Evolutionary conservation across 805 yeast genomes (phyloP).

Genomic region (Barnettozyma populi): DNA sequence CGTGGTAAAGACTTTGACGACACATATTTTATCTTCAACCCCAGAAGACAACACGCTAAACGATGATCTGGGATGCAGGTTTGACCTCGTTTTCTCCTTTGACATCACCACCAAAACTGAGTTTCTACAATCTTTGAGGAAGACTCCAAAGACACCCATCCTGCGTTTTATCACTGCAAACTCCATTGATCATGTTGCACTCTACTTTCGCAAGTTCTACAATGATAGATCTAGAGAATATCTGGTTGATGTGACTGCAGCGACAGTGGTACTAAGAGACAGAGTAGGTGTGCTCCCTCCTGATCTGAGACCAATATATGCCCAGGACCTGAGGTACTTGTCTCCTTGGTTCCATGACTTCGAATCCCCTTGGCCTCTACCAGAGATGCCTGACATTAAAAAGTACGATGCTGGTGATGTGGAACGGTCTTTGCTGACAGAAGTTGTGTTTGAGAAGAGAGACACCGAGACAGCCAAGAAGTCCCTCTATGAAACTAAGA

Average conservation of each 20-base stretch:
- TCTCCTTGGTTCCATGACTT: slow-evolving; percentile 52
- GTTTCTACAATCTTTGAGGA: slow-evolving; percentile 28
- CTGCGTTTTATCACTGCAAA: slow-evolving; percentile 70
- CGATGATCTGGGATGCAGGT: slow-evolving; percentile 9
- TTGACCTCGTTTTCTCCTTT: slow-evolving; percentile 60
- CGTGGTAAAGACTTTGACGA: slow-evolving; percentile 10
- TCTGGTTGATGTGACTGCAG: slow-evolving; percentile 68
- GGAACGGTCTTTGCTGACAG: slow-evolving; percentile 69
- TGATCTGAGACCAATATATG: slow-evolving; percentile 69
- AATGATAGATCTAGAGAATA: slow-evolving; percentile 34
- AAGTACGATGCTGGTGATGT: slow-evolving; percentile 68
- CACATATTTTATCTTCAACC: slow-evolving; percentile 20
- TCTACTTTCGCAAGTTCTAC: slow-evolving; percentile 37
- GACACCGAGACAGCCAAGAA: slow-evolving; percentile 34
- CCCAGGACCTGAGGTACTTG: slow-evolving; percentile 58
- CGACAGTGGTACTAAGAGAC: slow-evolving; percentile 76
- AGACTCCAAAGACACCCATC: slow-evolving; percentile 41
- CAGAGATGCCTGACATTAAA: slow-evolving; percentile 62
- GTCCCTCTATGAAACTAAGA: slow-evolving; percentile 49
- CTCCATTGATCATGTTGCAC: slow-evolving; percentile 77
- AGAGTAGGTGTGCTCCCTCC: slow-evolving; percentile 79
- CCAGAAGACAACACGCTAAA: slow-evolving; percentile 4
- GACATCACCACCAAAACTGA: slow-evolving; percentile 53
- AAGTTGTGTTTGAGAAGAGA: slow-evolving; percentile 53
- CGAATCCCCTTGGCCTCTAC: slow-evolving; percentile 64